phyloP scores from a whole-genome alignment of 2,329 filamentous ascomycete genomes.

The Fusarium sp. region DNA sequence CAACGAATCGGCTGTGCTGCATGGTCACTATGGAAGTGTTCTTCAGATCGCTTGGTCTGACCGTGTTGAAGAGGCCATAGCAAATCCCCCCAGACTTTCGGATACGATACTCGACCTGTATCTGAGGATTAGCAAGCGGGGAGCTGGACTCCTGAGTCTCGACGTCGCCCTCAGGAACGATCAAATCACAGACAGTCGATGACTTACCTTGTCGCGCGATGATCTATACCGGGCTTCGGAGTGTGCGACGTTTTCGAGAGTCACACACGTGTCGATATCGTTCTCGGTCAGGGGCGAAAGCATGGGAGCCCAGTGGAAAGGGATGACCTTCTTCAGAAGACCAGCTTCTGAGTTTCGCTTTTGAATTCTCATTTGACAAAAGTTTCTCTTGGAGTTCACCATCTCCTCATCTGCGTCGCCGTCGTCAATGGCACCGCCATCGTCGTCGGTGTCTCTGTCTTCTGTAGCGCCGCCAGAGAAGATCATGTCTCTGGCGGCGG shows the following conservation, averaged over 20 bases:
- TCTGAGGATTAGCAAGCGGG: constrained; percentile 6
- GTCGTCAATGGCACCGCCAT: constrained; percentile 54
- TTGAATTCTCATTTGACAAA: constrained; percentile 54
- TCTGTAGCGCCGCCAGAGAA: constrained; percentile 35
- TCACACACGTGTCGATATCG: constrained; percentile 70
- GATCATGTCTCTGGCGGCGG: constrained; percentile 45
- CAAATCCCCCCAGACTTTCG: constrained; percentile 68
- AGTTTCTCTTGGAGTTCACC: constrained; percentile 53
- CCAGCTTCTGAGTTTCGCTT: constrained; percentile 47
- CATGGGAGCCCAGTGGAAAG: constrained; percentile 69
- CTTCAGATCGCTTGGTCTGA: constrained; percentile 58
- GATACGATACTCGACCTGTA: constrained; percentile 49
- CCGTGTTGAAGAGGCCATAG: constrained; percentile 81
- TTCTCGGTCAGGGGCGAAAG: constrained; percentile 75
- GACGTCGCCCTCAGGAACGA: too few relatives aligned
- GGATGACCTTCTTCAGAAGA: constrained; percentile 57
- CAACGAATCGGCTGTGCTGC: constrained; percentile 63
- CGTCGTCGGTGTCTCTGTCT: constrained; percentile 30
- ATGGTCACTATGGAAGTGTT: constrained; percentile 63
- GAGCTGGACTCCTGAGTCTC: not conserved
- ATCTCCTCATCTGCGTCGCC: constrained; percentile 54
- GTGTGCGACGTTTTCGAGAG: constrained; percentile 67
- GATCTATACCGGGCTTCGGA: constrained; percentile 61
- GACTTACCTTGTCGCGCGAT: constrained; percentile 63
- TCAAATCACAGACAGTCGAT: not conserved